Conservation (phyloP, 2,329 filamentous ascomycete genomes). For the Xylaria sp. region DNA sequence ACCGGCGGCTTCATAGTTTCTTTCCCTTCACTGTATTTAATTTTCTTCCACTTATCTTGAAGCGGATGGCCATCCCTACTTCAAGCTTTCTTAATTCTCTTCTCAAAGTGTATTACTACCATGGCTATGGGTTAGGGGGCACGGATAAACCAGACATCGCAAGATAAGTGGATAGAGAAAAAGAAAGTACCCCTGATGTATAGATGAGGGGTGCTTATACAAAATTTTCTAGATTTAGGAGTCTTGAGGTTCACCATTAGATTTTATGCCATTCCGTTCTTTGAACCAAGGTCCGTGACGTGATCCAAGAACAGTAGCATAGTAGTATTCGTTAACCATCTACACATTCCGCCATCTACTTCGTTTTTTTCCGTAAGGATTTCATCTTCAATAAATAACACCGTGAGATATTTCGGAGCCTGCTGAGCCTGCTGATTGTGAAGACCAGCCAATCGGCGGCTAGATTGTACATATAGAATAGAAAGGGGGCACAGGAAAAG, state of each 20-base stretch:
- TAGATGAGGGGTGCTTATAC: background rate
- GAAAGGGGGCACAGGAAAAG: no score
- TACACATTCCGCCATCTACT: background rate
- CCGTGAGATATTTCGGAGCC: background rate
- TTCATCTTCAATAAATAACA: background rate
- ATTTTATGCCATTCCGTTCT: background rate
- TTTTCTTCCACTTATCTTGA: background rate
- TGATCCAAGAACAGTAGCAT: background rate
- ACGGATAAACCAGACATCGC: slow-evolving; percentile 1
- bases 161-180: slow-evolving; percentile 7
- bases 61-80: background rate
- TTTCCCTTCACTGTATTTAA: background rate
- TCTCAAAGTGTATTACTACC: slow-evolving; percentile 3
- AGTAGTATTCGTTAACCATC: background rate
- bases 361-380: background rate
- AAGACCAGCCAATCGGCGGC: no score
- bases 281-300: background rate
- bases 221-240: background rate
- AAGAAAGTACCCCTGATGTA: background rate
- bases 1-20: background rate
- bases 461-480: no score
- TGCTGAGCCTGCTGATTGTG: background rate
- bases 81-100: background rate
- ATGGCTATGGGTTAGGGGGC: background rate
- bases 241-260: background rate